Conservation (phyloP, 106 monocot species). For the Apostasia shenzhenica region DNA sequence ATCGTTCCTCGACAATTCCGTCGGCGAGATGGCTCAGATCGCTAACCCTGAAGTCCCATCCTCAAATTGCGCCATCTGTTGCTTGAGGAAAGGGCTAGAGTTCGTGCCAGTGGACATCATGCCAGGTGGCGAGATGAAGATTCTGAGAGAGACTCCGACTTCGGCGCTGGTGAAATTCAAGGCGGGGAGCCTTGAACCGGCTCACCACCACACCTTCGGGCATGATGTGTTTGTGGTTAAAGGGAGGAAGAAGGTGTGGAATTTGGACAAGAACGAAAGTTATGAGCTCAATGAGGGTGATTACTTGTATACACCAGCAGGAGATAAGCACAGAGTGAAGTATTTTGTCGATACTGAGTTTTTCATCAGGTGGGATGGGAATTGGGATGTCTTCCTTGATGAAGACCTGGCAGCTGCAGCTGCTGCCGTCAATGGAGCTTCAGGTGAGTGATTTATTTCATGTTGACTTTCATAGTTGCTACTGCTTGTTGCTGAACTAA, state of each 20-base stretch:
- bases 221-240: slow-evolving; percentile 76
- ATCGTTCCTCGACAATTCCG: slow-evolving; percentile 50
- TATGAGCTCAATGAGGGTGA: slow-evolving; percentile 63
- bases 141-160: slow-evolving; percentile 76
- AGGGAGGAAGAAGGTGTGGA: slow-evolving; percentile 92
- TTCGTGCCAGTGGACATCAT: slow-evolving; percentile 74
- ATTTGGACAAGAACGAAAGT: slow-evolving; percentile 59
- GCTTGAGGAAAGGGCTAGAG: slow-evolving; percentile 48
- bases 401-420: slow-evolving; percentile 61
- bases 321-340: slow-evolving; percentile 74
- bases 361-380: slow-evolving; percentile 89
- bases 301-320: slow-evolving; percentile 73
- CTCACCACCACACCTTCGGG: slow-evolving; percentile 87
- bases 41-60: slow-evolving; percentile 5
- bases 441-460: not conserved
- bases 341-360: slow-evolving; percentile 93
- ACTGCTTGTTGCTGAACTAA: no score
- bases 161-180: slow-evolving; percentile 67
- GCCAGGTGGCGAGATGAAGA: slow-evolving; percentile 90
- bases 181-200: slow-evolving; percentile 83
- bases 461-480: no score
- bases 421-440: slow-evolving; percentile 42
- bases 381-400: slow-evolving; percentile 88
- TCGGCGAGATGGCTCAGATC: slow-evolving; percentile 62
- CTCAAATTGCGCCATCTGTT: slow-evolving; percentile 61